Evolutionary conservation across 208 protist genomes (phyloP), one percentile per base, ranked within the genome.

Genomic region (Leishmania braziliensis): DNA sequence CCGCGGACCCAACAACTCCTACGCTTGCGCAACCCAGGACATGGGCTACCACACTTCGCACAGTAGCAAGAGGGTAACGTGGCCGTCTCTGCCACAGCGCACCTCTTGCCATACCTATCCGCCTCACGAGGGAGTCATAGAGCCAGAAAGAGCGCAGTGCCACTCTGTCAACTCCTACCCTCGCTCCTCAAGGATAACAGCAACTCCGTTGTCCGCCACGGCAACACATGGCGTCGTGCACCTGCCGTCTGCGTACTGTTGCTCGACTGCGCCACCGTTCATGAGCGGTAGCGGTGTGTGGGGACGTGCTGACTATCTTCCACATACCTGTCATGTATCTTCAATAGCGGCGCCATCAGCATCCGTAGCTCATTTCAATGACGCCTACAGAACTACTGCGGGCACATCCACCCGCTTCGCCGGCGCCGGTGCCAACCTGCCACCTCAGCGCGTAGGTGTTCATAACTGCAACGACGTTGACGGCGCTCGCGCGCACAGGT

Each of bases 271-370:
- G 56, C 29, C 74, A 16, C 20, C 18, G 56, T 33, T 9, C 20
- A 6, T n/a, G 0, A 33, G 43, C 0, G 72, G 43, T 14, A 70
- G 63, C 36, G 62, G 71, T 48, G 75, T 54, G 33, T 85, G 82
- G 77, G n/a, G 58, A 0, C 77, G 75, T 26, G 82, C 77, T 1
- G 76, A 79, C 16, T 85, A 85, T 75, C 82, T 85, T 29, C 82
- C 82, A 0, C 77, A 77, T n/a, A 29, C 82, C 12, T 69, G 39
- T 3, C 77, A 71, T 5, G 63, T 65, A 0, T 69, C 77, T 3
- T 85, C 77, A 26, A 68, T 69, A 3, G 63, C 33, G n/a, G 46
- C 63, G 29, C 9, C 76, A 16, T 46, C 33, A n/a, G 23, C n/a
- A 56, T 46, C 58, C 6, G 33, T 46, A 20, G 43, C 33, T 20